A percentile compares a stretch with the other conserved stretches of the same genome.
Conservation (phyloP, 2,329 filamentous ascomycete genomes). For the Pseudocercospora cruenta region DNA sequence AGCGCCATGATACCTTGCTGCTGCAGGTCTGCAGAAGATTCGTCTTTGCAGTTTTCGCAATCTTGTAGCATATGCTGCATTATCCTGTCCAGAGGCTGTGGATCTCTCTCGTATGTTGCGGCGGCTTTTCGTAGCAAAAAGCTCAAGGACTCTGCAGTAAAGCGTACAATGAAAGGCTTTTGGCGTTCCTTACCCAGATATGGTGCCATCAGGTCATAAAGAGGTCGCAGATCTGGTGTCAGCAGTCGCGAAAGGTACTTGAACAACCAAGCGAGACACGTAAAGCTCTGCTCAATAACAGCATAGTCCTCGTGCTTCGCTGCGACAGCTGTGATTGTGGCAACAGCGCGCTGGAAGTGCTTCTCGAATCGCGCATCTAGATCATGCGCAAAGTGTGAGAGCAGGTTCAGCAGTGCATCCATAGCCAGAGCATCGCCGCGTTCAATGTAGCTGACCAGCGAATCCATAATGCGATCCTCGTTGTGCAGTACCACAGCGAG, state of each 20-base stretch:
- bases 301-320: slow-evolving; percentile 71
- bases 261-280: slow-evolving; percentile 90
- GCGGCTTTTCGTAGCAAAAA: slow-evolving; percentile 91
- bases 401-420: slow-evolving; percentile 83
- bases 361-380: slow-evolving; percentile 85
- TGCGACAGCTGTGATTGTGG: slow-evolving; percentile 76
- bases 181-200: slow-evolving; percentile 81
- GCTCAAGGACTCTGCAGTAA: slow-evolving; percentile 91
- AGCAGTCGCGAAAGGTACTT: slow-evolving; percentile 91
- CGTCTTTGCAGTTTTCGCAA: slow-evolving; percentile 55
- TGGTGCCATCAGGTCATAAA: slow-evolving; percentile 80
- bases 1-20: slow-evolving; percentile 89
- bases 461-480: slow-evolving; percentile 79
- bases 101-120: slow-evolving; percentile 72
- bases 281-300: slow-evolving; percentile 98
- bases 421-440: slow-evolving; percentile 77
- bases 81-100: slow-evolving; percentile 69
- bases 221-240: slow-evolving; percentile 80
- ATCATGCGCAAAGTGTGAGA: slow-evolving; percentile 94
- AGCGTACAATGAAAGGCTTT: slow-evolving; percentile 84
- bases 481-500: slow-evolving; percentile 91
- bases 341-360: slow-evolving; percentile 77
- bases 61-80: slow-evolving; percentile 73
- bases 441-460: slow-evolving; percentile 75
- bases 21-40: slow-evolving; percentile 62